These are phyloP conservation scores for Globisporangium heterothallicum DNA, from an alignment of 352 stramenopile genomes.

Conservation along the genomic window DNA sequence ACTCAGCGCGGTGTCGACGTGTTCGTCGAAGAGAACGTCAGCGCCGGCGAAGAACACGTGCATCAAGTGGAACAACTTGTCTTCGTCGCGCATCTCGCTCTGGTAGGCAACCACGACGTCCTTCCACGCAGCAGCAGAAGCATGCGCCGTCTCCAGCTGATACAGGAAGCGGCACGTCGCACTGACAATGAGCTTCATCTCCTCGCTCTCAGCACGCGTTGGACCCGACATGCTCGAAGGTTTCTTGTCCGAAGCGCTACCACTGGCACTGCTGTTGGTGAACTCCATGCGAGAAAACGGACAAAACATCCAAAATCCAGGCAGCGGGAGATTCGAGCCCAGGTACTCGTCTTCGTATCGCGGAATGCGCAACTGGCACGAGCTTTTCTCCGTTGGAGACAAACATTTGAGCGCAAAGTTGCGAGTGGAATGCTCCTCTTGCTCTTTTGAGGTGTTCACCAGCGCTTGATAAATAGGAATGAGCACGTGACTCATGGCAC, in stretches of 20 bases:
- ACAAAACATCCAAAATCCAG: conserved; percentile 64
- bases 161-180: conserved; percentile 60
- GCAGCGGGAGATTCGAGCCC: conserved; percentile 51
- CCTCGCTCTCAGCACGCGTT: conserved; percentile 43
- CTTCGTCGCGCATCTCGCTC: conserved; percentile 30
- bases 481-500: conserved; percentile 42
- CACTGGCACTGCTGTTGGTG: conserved; percentile 12
- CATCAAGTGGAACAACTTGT: conserved; percentile 72
- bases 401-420: conserved; percentile 21
- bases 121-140: not conserved
- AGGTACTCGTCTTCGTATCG: conserved; percentile 48
- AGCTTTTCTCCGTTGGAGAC: conserved; percentile 24
- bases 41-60: conserved; percentile 69
- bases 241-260: not conserved
- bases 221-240: conserved; percentile 9
- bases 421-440: conserved; percentile 43
- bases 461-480: conserved; percentile 67
- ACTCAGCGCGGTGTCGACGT: conserved; percentile 46
- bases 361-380: conserved; percentile 53
- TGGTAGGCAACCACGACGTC: conserved; percentile 1
- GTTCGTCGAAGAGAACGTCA: conserved; percentile 65
- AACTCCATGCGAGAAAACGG: conserved; percentile 70
- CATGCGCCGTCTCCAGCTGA: conserved; percentile 32
- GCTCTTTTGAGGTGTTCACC: conserved; percentile 44
- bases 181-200: conserved; percentile 73